Evolutionary conservation across 2,329 filamentous ascomycete species (phyloP).

Genomic region (Xylogone sp.): DNA sequence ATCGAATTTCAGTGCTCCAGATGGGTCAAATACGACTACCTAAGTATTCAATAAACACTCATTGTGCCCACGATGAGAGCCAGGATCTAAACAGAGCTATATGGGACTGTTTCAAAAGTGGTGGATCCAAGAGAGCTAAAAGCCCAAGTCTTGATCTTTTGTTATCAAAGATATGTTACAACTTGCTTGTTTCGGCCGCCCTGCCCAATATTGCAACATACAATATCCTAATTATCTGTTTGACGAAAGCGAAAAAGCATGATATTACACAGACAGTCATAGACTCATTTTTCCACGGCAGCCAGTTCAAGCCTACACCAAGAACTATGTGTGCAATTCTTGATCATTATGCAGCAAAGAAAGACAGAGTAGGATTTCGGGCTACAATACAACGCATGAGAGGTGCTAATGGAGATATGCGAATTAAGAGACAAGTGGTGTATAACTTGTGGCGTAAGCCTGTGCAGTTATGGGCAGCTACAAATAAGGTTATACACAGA

Average conservation of each 20-base stretch:
- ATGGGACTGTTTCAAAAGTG: constrained; percentile 12
- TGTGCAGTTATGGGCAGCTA: constrained; percentile 18
- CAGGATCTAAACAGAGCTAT: constrained; percentile 19
- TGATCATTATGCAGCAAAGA: constrained; percentile 22
- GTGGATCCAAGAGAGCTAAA: neutral
- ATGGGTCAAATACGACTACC: constrained; percentile 11
- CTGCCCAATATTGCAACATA: constrained; percentile 66
- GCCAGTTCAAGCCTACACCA: constrained; percentile 18
- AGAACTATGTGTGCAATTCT: constrained; percentile 23
- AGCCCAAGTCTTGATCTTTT: constrained; percentile 18
- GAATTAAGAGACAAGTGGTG: constrained; percentile 10
- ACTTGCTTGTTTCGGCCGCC: constrained; percentile 58
- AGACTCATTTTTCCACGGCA: constrained; percentile 43
- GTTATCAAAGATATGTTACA: constrained; percentile 49
- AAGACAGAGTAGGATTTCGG: constrained; percentile 19
- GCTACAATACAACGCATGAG: constrained; percentile 23
- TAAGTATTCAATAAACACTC: constrained; percentile 7
- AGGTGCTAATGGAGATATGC: constrained; percentile 14
- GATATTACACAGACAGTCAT: constrained; percentile 50
- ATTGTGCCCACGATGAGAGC: constrained; percentile 10
- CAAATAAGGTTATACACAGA: constrained; percentile 15
- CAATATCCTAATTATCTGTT: constrained; percentile 67
- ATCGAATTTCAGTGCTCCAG: neutral
- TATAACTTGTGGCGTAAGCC: constrained; percentile 3
- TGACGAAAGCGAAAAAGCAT: constrained; percentile 48